Percentiles rank a stretch among this genome's conserved stretches.
Conservation (phyloP, 306 rosid genomes). For the Quercus wislizeni region DNA sequence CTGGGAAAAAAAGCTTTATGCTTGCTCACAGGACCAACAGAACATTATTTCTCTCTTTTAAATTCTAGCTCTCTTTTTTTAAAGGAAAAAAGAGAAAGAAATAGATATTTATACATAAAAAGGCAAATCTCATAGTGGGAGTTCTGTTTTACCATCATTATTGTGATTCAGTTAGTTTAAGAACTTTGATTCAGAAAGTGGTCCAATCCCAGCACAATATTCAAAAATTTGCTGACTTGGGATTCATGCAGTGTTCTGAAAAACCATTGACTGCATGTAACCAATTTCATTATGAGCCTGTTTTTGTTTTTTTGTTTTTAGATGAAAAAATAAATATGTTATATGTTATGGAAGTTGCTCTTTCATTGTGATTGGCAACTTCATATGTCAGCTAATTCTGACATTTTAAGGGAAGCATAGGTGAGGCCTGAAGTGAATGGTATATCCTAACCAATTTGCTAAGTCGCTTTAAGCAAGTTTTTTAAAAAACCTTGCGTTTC, state of each 20-base stretch:
- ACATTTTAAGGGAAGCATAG: not conserved
- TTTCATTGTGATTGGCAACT: not conserved
- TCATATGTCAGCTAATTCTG: not conserved
- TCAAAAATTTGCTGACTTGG: not conserved
- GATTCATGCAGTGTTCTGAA: not conserved
- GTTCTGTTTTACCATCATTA: not conserved
- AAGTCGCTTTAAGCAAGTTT: not conserved
- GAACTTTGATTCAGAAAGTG: not conserved
- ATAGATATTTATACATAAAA: not conserved
- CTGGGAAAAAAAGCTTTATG: not conserved
- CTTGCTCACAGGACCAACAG: not conserved
- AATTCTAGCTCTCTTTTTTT: no score
- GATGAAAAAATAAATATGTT: not conserved
- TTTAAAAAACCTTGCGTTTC: not conserved
- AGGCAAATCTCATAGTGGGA: not conserved
- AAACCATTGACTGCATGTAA: not conserved
- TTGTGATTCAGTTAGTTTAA: not conserved
- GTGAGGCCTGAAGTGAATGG: not conserved
- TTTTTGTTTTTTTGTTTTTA: no score
- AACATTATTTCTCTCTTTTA: not conserved
- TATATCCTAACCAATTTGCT: not conserved
- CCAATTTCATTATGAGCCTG: not conserved
- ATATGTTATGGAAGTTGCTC: not conserved
- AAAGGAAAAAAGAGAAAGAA: not conserved
- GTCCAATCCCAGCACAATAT: not conserved